phyloP scores from a whole-genome alignment of 192 early-diverging fungal genomes.

The Backusella liffmaniae region DNA sequence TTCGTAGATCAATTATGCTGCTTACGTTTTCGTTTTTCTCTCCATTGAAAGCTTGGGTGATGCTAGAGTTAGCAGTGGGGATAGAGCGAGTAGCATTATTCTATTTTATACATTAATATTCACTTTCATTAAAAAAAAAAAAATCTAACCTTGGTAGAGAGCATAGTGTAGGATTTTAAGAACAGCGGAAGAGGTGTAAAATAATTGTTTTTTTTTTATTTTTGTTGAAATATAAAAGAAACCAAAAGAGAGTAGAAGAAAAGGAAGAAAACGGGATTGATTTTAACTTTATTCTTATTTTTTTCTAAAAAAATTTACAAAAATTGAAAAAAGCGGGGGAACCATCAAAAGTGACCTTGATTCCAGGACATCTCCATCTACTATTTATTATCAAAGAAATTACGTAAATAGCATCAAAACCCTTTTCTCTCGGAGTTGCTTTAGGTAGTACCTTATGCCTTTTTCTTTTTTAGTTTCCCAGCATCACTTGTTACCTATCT shows the following conservation, averaged over 20 bases:
- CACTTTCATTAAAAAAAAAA: not conserved
- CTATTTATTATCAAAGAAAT: not conserved
- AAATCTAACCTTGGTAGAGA: conserved; percentile 9
- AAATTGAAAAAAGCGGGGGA: not conserved
- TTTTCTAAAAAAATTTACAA: not conserved
- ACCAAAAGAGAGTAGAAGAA: not conserved
- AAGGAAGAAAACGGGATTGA: conserved; percentile 12
- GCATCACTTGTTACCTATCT: not conserved
- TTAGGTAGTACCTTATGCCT: not conserved
- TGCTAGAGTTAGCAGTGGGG: conserved; percentile 41
- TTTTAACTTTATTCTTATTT: conserved; percentile 5
- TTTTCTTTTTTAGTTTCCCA: not conserved
- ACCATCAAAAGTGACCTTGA: not conserved
- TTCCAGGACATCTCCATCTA: not conserved
- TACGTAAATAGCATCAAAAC: not conserved
- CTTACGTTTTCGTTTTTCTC: conserved; percentile 54
- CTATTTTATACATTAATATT: conserved; percentile 4
- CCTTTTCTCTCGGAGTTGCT: not conserved
- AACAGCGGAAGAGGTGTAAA: conserved; percentile 20
- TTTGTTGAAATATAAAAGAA: not conserved
- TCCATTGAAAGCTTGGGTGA: conserved; percentile 50
- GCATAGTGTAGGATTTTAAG: conserved; percentile 13
- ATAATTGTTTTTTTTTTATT: conserved; percentile 10
- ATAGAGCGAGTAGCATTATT: conserved; percentile 25
- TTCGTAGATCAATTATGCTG: not conserved